Percentiles rank a stretch among this genome's conserved stretches.
Evolutionary conservation across 1,139 yeast genomes (phyloP).

Genomic region (Yamadazyma siamensis): DNA sequence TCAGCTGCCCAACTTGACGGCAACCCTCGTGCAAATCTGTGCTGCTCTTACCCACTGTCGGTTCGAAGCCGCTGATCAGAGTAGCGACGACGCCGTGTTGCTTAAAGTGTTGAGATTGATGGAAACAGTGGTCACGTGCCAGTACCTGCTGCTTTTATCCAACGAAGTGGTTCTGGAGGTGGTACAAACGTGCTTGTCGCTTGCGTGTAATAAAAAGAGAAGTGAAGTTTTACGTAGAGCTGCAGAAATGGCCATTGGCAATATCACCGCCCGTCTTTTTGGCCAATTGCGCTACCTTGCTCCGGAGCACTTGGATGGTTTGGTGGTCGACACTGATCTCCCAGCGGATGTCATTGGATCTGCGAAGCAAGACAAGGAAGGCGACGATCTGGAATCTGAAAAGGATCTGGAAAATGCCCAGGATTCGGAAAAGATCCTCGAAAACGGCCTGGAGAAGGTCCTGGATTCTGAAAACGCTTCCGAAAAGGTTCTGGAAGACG

Average conservation of each 20-base stretch:
- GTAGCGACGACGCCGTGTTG: slow-evolving; percentile 88
- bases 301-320: slow-evolving; percentile 44
- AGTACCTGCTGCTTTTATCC: slow-evolving; percentile 59
- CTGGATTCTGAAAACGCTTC: not conserved
- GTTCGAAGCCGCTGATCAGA: slow-evolving; percentile 92
- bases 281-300: slow-evolving; percentile 54
- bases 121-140: slow-evolving; percentile 66
- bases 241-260: slow-evolving; percentile 81
- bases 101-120: slow-evolving; percentile 76
- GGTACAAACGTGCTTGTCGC: slow-evolving; percentile 83
- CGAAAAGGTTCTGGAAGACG: not conserved
- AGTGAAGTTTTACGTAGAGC: slow-evolving; percentile 86
- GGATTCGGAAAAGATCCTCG: slow-evolving; percentile 2
- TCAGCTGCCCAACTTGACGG: slow-evolving; percentile 43
- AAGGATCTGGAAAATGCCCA: slow-evolving; percentile 5
- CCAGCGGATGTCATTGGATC: slow-evolving; percentile 45
- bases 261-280: slow-evolving; percentile 70
- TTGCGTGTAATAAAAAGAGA: slow-evolving; percentile 91
- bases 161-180: slow-evolving; percentile 88
- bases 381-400: slow-evolving; percentile 3
- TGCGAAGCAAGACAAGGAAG: slow-evolving; percentile 18
- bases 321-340: slow-evolving; percentile 31
- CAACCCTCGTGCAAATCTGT: slow-evolving; percentile 56
- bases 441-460: not conserved
- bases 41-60: slow-evolving; percentile 90